These are phyloP conservation scores for Ballota nigra DNA, from an alignment of 257 asterid genomes.

Conservation along the genomic window DNA sequence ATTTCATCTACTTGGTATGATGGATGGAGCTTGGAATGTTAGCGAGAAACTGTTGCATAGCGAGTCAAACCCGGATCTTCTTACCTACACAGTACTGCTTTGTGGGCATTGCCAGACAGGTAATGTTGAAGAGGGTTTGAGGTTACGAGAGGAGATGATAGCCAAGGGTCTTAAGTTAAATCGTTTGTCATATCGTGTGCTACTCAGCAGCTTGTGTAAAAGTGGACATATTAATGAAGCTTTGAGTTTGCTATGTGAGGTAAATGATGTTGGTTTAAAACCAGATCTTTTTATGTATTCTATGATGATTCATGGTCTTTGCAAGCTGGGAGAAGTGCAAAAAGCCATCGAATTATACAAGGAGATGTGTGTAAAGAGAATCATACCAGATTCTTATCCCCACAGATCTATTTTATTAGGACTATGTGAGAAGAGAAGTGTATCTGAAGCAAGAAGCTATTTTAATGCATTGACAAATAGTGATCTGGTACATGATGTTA, in stretches of 20 bases:
- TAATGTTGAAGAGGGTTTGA: slow-evolving; percentile 48
- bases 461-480: slow-evolving; percentile 43
- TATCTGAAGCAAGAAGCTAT: slow-evolving; percentile 56
- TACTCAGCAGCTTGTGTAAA: slow-evolving; percentile 62
- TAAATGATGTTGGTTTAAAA: slow-evolving; percentile 44
- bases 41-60: slow-evolving; percentile 30
- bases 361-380: slow-evolving; percentile 48
- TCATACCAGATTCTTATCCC: slow-evolving; percentile 35
- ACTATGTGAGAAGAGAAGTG: slow-evolving; percentile 44
- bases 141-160: slow-evolving; percentile 56
- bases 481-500: slow-evolving; percentile 47
- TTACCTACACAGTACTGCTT: slow-evolving; percentile 49
- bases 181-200: slow-evolving; percentile 37
- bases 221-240: slow-evolving; percentile 54
- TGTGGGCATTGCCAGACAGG: slow-evolving; percentile 63
- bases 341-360: slow-evolving; percentile 44
- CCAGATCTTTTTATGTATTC: slow-evolving; percentile 61
- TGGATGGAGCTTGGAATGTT: slow-evolving; percentile 40
- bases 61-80: slow-evolving; percentile 43
- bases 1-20: slow-evolving; percentile 59
- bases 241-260: slow-evolving; percentile 48
- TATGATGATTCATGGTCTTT: slow-evolving; percentile 57
- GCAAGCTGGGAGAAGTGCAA: slow-evolving; percentile 59
- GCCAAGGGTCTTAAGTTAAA: slow-evolving; percentile 46
- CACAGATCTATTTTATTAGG: slow-evolving; percentile 50